A percentile compares a stretch with the other conserved stretches of the same genome.
Evolutionary conservation across 2,329 filamentous ascomycete genomes (phyloP).

Genomic region (Aspergillus transmontanensis): DNA sequence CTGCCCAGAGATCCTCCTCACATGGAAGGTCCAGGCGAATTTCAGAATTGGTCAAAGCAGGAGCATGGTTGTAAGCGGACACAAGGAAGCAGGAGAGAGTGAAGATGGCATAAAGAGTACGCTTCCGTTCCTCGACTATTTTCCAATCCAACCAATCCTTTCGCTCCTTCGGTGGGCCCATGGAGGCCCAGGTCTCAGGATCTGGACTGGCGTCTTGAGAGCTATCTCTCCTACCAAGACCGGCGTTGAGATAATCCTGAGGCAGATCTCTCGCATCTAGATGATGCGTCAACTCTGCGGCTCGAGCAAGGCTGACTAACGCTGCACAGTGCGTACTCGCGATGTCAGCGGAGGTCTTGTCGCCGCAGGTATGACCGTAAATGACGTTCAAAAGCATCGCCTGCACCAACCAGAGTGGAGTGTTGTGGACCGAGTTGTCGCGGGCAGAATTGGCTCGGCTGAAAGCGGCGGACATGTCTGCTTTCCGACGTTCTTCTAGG

Average conservation of each 20-base stretch:
- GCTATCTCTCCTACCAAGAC: slow-evolving; percentile 53
- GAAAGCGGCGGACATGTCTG: slow-evolving; percentile 69
- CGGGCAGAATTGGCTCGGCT: slow-evolving; percentile 55
- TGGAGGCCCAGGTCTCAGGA: slow-evolving; percentile 37
- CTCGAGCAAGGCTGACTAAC: slow-evolving; percentile 85
- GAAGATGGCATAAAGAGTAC: slow-evolving; percentile 89
- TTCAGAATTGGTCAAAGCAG: slow-evolving; percentile 90
- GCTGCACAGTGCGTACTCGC: slow-evolving; percentile 90
- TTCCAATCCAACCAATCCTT: slow-evolving; percentile 89
- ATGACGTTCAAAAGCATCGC: slow-evolving; percentile 96
- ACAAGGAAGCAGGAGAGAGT: slow-evolving; percentile 88
- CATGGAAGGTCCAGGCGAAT: slow-evolving; percentile 87
- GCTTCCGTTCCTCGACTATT: slow-evolving; percentile 82
- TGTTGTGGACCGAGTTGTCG: slow-evolving; percentile 69
- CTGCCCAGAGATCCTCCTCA: slow-evolving; percentile 87
- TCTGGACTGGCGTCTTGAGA: slow-evolving; percentile 39
- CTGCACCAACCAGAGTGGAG: slow-evolving; percentile 92
- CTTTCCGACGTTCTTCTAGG: slow-evolving; percentile 85
- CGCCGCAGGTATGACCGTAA: slow-evolving; percentile 91
- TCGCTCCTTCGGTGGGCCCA: slow-evolving; percentile 37
- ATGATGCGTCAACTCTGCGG: slow-evolving; percentile 71
- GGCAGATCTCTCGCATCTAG: slow-evolving; percentile 41
- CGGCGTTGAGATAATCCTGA: slow-evolving; percentile 47
- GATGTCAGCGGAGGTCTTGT: slow-evolving; percentile 87
- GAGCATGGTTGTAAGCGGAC: slow-evolving; percentile 89